phyloP scores from a whole-genome alignment of 2,329 filamentous ascomycete genomes.

The Claviceps monticola region DNA sequence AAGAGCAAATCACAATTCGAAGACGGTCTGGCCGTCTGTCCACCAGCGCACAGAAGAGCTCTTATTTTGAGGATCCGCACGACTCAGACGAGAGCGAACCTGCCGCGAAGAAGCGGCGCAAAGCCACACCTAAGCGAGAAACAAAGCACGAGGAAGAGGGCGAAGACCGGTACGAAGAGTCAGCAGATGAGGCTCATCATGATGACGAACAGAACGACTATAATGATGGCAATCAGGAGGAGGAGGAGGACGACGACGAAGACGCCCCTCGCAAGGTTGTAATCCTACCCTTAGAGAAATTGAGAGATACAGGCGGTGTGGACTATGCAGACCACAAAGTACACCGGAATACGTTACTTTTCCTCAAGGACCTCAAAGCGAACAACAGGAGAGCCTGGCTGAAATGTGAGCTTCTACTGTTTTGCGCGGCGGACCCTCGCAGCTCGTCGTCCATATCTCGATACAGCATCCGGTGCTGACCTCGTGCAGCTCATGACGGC shows the following conservation, averaged over 20 bases:
- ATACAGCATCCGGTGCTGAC: background rate
- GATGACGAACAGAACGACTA: constrained; percentile 10
- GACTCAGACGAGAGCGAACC: constrained; percentile 7
- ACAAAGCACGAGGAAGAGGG: constrained; percentile 4
- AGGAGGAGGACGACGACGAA: constrained; percentile 22
- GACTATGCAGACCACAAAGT: constrained; percentile 38
- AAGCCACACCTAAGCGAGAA: constrained; percentile 12
- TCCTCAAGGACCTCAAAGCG: constrained; percentile 42
- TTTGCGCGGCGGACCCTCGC: background rate
- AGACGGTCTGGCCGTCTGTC: constrained; percentile 35
- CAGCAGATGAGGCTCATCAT: constrained; percentile 15
- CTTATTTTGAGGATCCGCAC: constrained; percentile 30
- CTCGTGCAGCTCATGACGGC: constrained; percentile 52
- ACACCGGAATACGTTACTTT: constrained; percentile 44
- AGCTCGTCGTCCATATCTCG: background rate
- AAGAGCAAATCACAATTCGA: constrained; percentile 11
- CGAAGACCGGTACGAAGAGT: constrained; percentile 12
- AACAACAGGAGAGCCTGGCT: constrained; percentile 48
- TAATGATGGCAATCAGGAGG: constrained; percentile 7
- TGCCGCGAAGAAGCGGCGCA: constrained; percentile 15
- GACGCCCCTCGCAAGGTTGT: constrained; percentile 20
- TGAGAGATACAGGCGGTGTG: constrained; percentile 20
- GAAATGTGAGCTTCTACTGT: constrained; percentile 30
- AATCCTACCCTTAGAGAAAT: constrained; percentile 22
- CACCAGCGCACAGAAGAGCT: constrained; percentile 32